Evolutionary conservation across 2,329 filamentous ascomycete species (phyloP), one percentile per base, ranked within the genome.

Genomic region (Penicillium expansum): DNA sequence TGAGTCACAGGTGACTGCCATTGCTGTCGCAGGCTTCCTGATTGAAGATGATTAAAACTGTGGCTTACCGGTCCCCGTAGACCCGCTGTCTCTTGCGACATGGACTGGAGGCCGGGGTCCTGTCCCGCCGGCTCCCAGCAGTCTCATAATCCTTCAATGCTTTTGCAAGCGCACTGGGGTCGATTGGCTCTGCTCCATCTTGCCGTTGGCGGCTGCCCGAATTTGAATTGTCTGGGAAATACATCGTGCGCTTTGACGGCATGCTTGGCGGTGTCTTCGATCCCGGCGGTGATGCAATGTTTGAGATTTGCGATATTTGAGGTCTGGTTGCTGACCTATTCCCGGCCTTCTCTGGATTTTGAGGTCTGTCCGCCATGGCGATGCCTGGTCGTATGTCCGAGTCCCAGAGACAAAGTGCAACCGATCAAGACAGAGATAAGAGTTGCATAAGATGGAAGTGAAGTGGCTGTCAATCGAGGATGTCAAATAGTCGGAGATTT

Each of bases 21-120:
- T 41, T 22, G 14, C 10, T 32, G 18, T n/a, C 27, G n/a, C 41
- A 29, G 33, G 33, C 4, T 47, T 30, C 16, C 32, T 42, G 37
- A 18, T n/a, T 14, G 38, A 32, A 27, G 27, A n/a, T 7, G 9
- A 20, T 8, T 33, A 20, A 22, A 33, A 18, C 20, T n/a, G 13
- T 37, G 6, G 71, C 79, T 68, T 62, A 90, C 87, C 81, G 78
- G 62, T 83, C 81, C 50, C 84, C 85, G 68, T 89, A 87, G 18
- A 88, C 78, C 60, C 86, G 80, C 71, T 87, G 86, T 62, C 86
- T 80, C 74, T 90, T 90, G 59, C 87, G 79, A 70, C 85, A 87
- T 5, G 87, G 86, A 71, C 86, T 89, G 30, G 83, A 81, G 42
- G 79, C 82, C 4, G 86, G 86, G 30, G 86, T 88, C 55, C 81